These are phyloP conservation scores for Galium porrigens DNA, from an alignment of 305 asterid species.

Conservation along the genomic window DNA sequence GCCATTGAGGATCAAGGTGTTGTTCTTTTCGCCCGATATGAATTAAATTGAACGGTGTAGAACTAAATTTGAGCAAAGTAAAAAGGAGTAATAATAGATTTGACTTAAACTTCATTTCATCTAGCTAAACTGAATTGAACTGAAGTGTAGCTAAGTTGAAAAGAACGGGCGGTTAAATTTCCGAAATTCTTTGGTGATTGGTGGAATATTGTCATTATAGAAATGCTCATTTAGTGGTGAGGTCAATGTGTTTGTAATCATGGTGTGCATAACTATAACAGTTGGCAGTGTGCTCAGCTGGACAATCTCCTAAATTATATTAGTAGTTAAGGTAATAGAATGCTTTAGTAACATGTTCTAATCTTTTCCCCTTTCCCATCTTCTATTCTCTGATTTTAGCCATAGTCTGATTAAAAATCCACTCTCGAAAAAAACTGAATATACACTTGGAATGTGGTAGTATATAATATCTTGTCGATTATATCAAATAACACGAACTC, in stretches of 20 bases:
- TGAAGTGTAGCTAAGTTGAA: neutral
- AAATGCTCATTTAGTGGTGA: conserved; percentile 30
- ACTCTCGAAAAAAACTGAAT: too few species aligned
- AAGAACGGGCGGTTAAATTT: conserved; percentile 8
- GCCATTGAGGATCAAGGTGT: conserved; percentile 18
- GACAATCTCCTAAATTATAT: conserved; percentile 1
- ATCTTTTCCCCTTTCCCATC: conserved; percentile 39
- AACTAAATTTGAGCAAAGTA: too few species aligned
- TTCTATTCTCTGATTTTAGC: conserved; percentile 18
- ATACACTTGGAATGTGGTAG: too few species aligned
- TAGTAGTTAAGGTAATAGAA: neutral
- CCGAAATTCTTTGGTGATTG: conserved; percentile 16
- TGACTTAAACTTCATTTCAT: too few species aligned
- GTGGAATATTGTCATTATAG: conserved; percentile 16
- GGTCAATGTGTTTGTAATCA: conserved; percentile 39
- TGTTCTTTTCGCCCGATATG: neutral
- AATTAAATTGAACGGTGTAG: too few species aligned
- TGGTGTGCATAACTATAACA: conserved; percentile 32
- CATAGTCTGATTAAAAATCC: neutral
- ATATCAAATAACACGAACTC: too few species aligned
- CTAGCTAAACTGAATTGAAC: neutral
- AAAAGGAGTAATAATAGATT: too few species aligned
- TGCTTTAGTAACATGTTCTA: conserved; percentile 23
- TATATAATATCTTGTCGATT: too few species aligned
- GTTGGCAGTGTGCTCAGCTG: conserved; percentile 6